Conservation (phyloP, 257 asterid genomes). For the Solanum rostratum region DNA sequence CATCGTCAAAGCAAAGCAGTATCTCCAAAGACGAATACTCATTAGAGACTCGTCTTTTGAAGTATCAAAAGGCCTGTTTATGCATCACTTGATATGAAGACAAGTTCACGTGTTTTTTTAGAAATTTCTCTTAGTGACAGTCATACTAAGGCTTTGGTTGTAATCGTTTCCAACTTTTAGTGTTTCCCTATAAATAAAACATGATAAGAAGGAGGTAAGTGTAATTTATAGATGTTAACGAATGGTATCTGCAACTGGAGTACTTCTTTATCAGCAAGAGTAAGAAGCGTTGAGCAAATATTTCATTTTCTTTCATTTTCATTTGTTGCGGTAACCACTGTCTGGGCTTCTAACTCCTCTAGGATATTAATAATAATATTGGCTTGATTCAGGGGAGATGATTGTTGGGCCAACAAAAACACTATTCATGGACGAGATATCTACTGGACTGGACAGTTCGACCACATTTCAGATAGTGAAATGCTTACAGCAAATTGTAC, state of each 20-base stretch:
- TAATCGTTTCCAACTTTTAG: neutral
- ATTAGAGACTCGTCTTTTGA: neutral
- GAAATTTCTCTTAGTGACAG: neutral
- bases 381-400: slow-evolving; percentile 52
- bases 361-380: neutral
- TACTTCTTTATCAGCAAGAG: neutral
- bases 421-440: slow-evolving; percentile 68
- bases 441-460: slow-evolving; percentile 73
- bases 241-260: neutral
- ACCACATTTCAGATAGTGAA: slow-evolving; percentile 65
- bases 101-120: neutral
- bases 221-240: neutral
- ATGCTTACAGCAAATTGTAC: slow-evolving; percentile 56
- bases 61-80: neutral
- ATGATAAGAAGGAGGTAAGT: neutral
- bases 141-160: neutral
- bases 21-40: neutral
- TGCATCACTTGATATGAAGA: neutral
- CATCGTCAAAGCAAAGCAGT: neutral
- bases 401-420: slow-evolving; percentile 65
- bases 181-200: neutral
- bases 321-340: too few species aligned
- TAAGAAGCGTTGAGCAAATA: neutral
- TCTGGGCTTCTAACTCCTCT: too few species aligned
- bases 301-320: neutral